These are phyloP conservation scores for Mortierella sp. DNA, from an alignment of 371 early-diverging fungal genomes.

Conservation along the genomic window DNA sequence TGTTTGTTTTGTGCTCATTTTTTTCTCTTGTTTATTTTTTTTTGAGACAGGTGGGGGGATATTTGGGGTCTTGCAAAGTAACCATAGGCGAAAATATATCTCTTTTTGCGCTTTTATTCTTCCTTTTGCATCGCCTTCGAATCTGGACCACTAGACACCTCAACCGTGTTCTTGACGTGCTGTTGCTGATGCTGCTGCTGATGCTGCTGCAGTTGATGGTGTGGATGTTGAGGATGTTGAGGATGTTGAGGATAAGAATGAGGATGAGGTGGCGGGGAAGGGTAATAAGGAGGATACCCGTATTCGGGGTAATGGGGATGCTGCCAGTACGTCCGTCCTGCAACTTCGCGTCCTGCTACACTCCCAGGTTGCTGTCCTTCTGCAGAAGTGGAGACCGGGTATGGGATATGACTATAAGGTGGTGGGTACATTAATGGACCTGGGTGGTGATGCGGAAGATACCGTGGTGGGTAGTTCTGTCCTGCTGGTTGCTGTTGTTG, in stretches of 20 bases:
- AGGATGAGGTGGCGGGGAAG: too few species aligned
- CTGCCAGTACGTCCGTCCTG: background rate
- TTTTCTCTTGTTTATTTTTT: background rate
- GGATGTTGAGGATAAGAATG: background rate
- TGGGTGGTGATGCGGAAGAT: background rate
- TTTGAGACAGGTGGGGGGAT: too few species aligned
- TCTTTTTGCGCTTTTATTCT: too few species aligned
- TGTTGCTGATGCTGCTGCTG: background rate
- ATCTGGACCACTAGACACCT: background rate
- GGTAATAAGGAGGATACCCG: background rate
- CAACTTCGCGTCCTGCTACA: background rate
- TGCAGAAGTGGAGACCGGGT: conserved; percentile 12
- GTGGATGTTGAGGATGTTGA: background rate
- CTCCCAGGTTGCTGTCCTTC: background rate
- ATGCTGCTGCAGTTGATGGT: background rate
- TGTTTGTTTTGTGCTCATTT: background rate
- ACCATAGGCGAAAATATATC: too few species aligned
- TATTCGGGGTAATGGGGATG: background rate
- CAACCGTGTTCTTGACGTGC: background rate
- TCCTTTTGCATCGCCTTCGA: background rate
- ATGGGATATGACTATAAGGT: conserved; percentile 43
- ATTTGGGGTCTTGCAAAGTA: too few species aligned
- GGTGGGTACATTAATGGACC: conserved; percentile 31
- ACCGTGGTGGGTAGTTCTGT: background rate
- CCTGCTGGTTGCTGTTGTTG: too few species aligned